phyloP scores from a whole-genome alignment of 2,329 filamentous ascomycete species.

The Didymella glomerata region DNA sequence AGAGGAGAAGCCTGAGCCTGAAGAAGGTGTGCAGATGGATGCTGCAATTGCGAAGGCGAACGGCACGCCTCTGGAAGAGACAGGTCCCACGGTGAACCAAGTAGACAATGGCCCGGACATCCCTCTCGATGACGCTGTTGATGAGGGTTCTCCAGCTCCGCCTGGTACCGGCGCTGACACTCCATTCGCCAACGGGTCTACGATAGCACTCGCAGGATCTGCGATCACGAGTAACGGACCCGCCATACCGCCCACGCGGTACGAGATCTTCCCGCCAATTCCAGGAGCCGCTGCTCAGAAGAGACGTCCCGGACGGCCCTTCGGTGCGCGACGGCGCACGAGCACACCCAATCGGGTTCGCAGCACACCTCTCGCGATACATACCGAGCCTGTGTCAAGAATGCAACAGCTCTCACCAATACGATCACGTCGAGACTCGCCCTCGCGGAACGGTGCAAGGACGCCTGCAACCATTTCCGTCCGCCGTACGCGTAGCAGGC shows the following conservation, averaged over 20 bases:
- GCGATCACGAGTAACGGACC: constrained; percentile 41
- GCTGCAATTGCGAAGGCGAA: constrained; percentile 39
- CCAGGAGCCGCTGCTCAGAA: constrained; percentile 56
- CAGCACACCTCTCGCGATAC: constrained; percentile 37
- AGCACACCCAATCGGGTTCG: constrained; percentile 46
- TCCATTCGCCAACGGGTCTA: constrained; percentile 45
- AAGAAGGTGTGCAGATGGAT: constrained; percentile 55
- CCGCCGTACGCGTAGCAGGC: constrained; percentile 55
- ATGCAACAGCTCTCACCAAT: constrained; percentile 46
- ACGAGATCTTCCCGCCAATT: constrained; percentile 79
- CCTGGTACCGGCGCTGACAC: constrained; percentile 33
- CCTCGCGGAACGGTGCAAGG: constrained; percentile 42
- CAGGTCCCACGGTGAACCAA: constrained; percentile 24
- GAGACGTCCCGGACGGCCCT: constrained; percentile 49
- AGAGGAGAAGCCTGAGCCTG: constrained; percentile 50
- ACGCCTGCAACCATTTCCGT: constrained; percentile 43
- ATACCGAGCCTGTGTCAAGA: constrained; percentile 44
- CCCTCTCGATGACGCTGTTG: constrained; percentile 39
- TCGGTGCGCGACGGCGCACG: constrained; percentile 49
- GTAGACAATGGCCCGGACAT: constrained; percentile 30
- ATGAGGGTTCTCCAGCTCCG: constrained; percentile 44
- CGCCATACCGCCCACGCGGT: constrained; percentile 73
- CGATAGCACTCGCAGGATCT: constrained; percentile 40
- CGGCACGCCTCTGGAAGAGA: constrained; percentile 30
- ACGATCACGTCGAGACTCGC: constrained; percentile 41